Base-by-base conservation (phyloP, 1,284 basidiomycete genomes). In the Moesziomyces sp. region DNA sequence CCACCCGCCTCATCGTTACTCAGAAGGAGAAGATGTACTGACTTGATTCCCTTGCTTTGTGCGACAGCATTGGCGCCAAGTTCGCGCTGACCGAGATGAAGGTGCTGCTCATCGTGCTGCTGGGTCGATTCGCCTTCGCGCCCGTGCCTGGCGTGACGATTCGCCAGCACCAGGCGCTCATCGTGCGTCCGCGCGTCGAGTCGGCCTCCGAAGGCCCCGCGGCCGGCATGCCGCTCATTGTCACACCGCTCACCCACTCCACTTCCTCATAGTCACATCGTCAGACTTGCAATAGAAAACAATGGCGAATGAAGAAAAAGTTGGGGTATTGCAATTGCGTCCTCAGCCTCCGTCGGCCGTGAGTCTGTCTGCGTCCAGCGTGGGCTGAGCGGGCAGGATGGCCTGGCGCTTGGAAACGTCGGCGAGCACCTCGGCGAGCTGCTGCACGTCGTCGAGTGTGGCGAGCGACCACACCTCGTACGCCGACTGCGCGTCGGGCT, bases 381-480 rank as follows among this genome's bases (percentile, higher is more conserved):
- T 50, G 13, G 53, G 49, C 23, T 46, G 23, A 5, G 64, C 52
- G 9, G 60, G 64, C 18, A 67, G 28, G 14, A 73, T 19, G 7
- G 56, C 64, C 2, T 66, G 52, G 16, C 55, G 46, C 40, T 35
- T 59, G 7, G 52, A 52, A 23, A 74, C 52, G 21, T 62, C 55
- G 3, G 54, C 52, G 46, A 75, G 42, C 19, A 59, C 58, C 46
- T 67, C 69, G 8, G 72, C 76, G 43, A 77, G 44, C 62, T 72
- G 73, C 47, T 60, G 63, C 30, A 74, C 77, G 64, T 81, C 79
- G 23, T 81, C 79, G 18, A 77, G 77, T 6, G 76, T 77, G 7
- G 78, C 78, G 21, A 81, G 47, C 45, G 62, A 68, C 79, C 79
- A 81, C 18, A 81, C 79, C 48, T 81, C 79, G 46, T 77, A 80